Percentiles rank a stretch among this genome's conserved stretches.
Evolutionary conservation across 306 rosid species (phyloP).

Genomic region (Trifolium fragiferum): DNA sequence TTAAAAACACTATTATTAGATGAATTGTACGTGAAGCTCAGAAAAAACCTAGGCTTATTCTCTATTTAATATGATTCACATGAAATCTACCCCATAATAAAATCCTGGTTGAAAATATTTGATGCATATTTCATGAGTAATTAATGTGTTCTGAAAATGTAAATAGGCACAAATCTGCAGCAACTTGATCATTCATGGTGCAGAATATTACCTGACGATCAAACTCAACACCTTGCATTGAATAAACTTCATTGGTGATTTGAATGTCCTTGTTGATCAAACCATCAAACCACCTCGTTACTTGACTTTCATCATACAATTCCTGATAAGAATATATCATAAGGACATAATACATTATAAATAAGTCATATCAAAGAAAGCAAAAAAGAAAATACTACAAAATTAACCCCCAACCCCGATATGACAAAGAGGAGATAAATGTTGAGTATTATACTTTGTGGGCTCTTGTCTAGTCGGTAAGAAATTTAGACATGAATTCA

Average conservation of each 20-base stretch:
- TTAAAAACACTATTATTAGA: background rate
- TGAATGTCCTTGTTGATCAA: slow-evolving; percentile 63
- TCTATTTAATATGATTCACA: background rate
- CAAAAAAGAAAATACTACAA: background rate
- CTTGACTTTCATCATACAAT: slow-evolving; percentile 48
- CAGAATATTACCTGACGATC: slow-evolving; percentile 76
- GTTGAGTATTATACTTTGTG: background rate
- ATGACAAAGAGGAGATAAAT: background rate
- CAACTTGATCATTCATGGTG: background rate
- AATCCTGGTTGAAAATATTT: background rate
- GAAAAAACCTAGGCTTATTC: background rate
- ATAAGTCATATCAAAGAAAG: slow-evolving; percentile 15
- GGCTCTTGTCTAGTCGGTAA: background rate
- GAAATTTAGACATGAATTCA: slow-evolving; percentile 11
- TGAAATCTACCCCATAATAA: background rate
- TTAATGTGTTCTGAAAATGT: background rate
- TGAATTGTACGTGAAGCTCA: background rate
- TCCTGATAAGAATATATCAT: slow-evolving; percentile 55
- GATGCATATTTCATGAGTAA: slow-evolving; percentile 7
- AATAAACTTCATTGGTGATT: slow-evolving; percentile 84
- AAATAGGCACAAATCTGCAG: background rate
- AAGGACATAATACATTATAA: background rate
- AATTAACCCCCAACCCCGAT: background rate
- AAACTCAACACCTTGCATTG: slow-evolving; percentile 76
- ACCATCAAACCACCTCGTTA: slow-evolving; percentile 83